Conservation (phyloP, 805 yeast species). For the Saccharomycopsis guyanensis region DNA sequence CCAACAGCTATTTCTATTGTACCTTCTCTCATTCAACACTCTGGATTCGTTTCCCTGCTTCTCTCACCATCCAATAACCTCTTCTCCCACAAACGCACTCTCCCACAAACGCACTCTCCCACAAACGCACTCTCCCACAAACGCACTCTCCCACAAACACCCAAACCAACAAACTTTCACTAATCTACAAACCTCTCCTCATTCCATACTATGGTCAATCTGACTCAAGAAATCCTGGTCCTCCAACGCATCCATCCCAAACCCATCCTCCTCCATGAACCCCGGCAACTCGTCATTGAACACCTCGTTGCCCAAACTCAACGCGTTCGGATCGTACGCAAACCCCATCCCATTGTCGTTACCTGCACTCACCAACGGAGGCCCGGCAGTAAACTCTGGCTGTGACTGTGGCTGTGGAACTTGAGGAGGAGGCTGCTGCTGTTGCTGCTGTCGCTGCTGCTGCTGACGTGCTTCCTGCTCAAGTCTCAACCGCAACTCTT, state of each 20-base stretch:
- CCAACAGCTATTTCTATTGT: too few relatives aligned
- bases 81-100: too few relatives aligned
- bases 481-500: background rate
- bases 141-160: too few relatives aligned
- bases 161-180: too few relatives aligned
- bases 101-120: too few relatives aligned
- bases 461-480: slow-evolving; percentile 6
- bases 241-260: slow-evolving; percentile 27
- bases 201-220: slow-evolving; percentile 30
- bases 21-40: too few relatives aligned
- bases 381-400: background rate
- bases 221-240: slow-evolving; percentile 32
- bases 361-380: background rate
- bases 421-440: slow-evolving; percentile 7
- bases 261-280: slow-evolving; percentile 29
- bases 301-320: slow-evolving; percentile 12
- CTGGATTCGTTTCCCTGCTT: too few relatives aligned
- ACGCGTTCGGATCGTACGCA: slow-evolving; percentile 1
- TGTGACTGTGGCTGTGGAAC: slow-evolving; percentile 4
- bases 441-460: slow-evolving; percentile 1
- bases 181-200: too few relatives aligned
- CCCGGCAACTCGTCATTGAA: slow-evolving; percentile 15
- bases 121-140: too few relatives aligned
- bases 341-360: background rate
- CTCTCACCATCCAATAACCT: too few relatives aligned